Evolutionary conservation across 495 filamentous ascomycete species (phyloP), one percentile per base, ranked within the genome.

Genomic region (Pseudevernia furfuracea): DNA sequence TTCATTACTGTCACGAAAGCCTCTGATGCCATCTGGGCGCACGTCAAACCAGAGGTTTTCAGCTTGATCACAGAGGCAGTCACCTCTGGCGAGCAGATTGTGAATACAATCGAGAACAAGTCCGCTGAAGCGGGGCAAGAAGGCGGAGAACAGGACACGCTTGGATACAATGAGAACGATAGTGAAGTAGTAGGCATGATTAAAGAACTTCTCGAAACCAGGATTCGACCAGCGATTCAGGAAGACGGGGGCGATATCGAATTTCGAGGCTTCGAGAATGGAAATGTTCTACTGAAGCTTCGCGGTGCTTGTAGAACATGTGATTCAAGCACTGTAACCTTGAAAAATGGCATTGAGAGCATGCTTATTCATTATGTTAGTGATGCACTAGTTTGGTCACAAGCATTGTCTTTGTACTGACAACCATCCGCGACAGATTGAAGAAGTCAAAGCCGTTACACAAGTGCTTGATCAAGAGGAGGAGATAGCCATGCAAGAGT

Each of bases 181-280:
- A 88, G 86, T 66, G 94, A 98, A 74, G 91, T 96, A 14, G 86
- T 97, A 36, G 86, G 89, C 62, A 97, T 97, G 94, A 96, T 98
- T 75, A 96, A 97, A 76, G 94, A 98, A 77, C 77, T 98, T n/a
- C 77, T 98, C 60, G 95, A 98, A 76, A 98, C 95, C 28, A 78
- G 94, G 59, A 96, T 98, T 70, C 80, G 94, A 48, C 94, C 94
- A 3, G 87, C 94, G 7, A 98, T 98, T 63, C 93, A 96, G 75
- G 93, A 98, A 72, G 94, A 98, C 67, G 94, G 94, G 25, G 94
- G 94, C 15, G 94, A 98, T 75, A 96, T 98, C 71, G 94, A 97
- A 76, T 89, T 91, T 70, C 79, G 88, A 5, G 92, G 93, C 5
- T 97, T 97, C 67, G 83, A 91, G 70, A 81, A 94, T 67, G 94